These are phyloP conservation scores for Parachaetomium inaequale DNA, from an alignment of 495 filamentous ascomycete species.

Conservation along the genomic window DNA sequence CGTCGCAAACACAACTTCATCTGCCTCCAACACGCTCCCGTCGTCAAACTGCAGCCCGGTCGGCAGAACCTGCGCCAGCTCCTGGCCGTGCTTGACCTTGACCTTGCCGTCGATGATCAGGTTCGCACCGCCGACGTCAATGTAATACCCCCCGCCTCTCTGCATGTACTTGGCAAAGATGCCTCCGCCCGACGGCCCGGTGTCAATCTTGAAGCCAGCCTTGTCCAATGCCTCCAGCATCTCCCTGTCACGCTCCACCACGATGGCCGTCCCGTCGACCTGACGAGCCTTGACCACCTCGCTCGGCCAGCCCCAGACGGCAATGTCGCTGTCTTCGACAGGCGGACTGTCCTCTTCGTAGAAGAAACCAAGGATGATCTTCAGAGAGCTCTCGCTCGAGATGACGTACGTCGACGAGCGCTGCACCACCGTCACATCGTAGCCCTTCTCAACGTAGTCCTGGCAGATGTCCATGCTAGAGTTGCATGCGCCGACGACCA, in stretches of 20 bases:
- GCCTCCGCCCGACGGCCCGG: slow-evolving; percentile 61
- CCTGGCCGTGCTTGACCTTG: slow-evolving; percentile 67
- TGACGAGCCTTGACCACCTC: slow-evolving; percentile 57
- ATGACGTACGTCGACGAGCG: slow-evolving; percentile 71
- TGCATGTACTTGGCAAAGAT: slow-evolving; percentile 73
- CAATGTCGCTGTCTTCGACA: slow-evolving; percentile 61
- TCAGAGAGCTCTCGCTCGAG: slow-evolving; percentile 44
- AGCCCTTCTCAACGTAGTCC: slow-evolving; percentile 75
- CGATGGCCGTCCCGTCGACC: slow-evolving; percentile 47
- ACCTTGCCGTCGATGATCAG: slow-evolving; percentile 75
- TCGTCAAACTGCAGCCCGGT: slow-evolving; percentile 63
- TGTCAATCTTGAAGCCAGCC: slow-evolving; percentile 68
- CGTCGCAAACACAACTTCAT: slow-evolving; percentile 80
- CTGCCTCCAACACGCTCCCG: slow-evolving; percentile 64
- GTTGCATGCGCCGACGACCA: slow-evolving; percentile 79
- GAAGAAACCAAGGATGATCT: slow-evolving; percentile 52
- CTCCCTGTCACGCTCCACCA: slow-evolving; percentile 50
- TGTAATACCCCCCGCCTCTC: slow-evolving; percentile 74
- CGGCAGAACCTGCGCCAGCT: slow-evolving; percentile 58
- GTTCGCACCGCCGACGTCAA: slow-evolving; percentile 72
- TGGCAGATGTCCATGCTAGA: slow-evolving; percentile 81
- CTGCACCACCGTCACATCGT: slow-evolving; percentile 82
- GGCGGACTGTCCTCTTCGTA: slow-evolving; percentile 63
- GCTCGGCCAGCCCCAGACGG: slow-evolving; percentile 52
- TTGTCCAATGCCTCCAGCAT: slow-evolving; percentile 57